Evolutionary conservation across 768 basidiomycete species (phyloP).

Genomic region (Mycena rebaudengoi): DNA sequence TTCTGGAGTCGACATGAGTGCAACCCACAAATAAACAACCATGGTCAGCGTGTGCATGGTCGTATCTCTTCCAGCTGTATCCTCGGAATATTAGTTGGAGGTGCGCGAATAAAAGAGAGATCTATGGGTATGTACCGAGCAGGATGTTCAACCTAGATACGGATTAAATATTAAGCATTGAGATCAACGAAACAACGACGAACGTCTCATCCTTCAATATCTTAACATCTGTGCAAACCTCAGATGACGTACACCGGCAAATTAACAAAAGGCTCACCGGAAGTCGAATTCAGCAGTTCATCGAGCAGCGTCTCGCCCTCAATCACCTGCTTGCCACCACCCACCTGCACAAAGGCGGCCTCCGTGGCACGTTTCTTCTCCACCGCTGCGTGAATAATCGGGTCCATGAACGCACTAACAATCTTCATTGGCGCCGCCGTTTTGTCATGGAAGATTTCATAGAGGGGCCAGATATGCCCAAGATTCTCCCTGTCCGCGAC

Average conservation of each 20-base stretch:
- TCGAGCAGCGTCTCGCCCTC: conserved; percentile 53
- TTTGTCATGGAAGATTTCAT: conserved; percentile 61
- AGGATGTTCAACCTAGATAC: conserved; percentile 21
- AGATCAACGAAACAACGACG: too few species aligned
- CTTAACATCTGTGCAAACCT: conserved; percentile 42
- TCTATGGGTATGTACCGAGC: conserved; percentile 9
- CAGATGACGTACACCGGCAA: background rate
- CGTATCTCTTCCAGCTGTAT: conserved; percentile 24
- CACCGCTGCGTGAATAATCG: conserved; percentile 59
- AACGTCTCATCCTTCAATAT: conserved; percentile 54
- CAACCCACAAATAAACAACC: conserved; percentile 44
- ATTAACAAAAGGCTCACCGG: conserved; percentile 46
- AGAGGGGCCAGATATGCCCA: conserved; percentile 58
- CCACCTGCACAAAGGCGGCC: too few species aligned
- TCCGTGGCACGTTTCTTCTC: conserved; percentile 41
- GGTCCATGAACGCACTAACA: conserved; percentile 62
- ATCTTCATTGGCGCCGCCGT: conserved; percentile 54
- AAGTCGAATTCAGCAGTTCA: conserved; percentile 61
- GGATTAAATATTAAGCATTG: too few species aligned
- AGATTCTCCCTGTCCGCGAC: conserved; percentile 49
- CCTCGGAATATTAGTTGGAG: background rate
- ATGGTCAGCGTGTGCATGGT: conserved; percentile 45
- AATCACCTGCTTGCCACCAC: conserved; percentile 25
- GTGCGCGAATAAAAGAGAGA: background rate
- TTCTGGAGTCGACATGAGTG: background rate